Conservation (phyloP, 495 filamentous ascomycete genomes). For the Zalerion maritima region DNA sequence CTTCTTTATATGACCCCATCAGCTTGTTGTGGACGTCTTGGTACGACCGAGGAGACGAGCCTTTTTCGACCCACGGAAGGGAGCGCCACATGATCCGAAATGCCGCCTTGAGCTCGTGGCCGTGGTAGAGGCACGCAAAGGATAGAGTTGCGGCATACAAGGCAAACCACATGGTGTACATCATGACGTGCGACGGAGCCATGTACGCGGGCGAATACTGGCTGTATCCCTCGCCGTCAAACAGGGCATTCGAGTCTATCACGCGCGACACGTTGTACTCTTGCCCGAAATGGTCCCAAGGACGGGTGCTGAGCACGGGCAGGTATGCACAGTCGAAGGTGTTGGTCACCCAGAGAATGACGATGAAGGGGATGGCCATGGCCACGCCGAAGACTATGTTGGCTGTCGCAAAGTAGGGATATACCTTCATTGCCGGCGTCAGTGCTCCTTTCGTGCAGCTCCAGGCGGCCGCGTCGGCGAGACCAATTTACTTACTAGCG, state of each 20-base stretch:
- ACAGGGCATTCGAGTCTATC: conserved; percentile 21
- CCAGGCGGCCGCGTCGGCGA: no score
- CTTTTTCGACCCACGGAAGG: no score
- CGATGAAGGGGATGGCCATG: conserved; percentile 16
- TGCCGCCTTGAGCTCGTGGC: conserved; percentile 23
- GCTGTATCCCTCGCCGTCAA: conserved; percentile 20
- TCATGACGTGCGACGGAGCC: conserved; percentile 16
- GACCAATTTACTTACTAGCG: conserved; percentile 12
- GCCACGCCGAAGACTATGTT: conserved; percentile 22
- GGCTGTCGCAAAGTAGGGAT: conserved; percentile 28
- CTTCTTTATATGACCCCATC: conserved; percentile 23
- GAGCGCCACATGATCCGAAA: conserved; percentile 15
- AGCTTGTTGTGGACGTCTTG: conserved; percentile 24
- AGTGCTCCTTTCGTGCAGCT: neutral
- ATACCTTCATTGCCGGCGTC: conserved; percentile 15
- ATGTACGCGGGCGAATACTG: conserved; percentile 28
- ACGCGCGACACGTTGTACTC: conserved; percentile 22
- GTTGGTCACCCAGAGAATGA: conserved; percentile 23
- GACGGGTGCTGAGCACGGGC: conserved; percentile 23
- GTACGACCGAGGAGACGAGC: no score
- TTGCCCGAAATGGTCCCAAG: conserved; percentile 23
- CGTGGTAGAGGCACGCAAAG: conserved; percentile 24
- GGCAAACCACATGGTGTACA: conserved; percentile 28
- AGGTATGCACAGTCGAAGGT: conserved; percentile 23
- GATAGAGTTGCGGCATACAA: conserved; percentile 23